Evolutionary conservation across 2,329 filamentous ascomycete species (phyloP).

Genomic region (Polytolypa hystricis): DNA sequence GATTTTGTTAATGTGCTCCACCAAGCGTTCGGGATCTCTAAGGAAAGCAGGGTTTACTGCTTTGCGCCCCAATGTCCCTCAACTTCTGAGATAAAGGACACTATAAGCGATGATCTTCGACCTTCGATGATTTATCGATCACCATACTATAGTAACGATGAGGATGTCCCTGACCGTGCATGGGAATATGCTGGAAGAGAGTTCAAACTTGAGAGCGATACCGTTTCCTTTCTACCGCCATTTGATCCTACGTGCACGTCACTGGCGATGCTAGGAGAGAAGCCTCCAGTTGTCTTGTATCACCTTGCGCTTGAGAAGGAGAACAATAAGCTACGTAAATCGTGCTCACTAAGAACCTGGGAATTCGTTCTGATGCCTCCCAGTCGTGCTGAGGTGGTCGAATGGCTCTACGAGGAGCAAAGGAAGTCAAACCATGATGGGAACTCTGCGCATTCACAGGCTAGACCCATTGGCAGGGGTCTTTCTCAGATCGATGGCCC

Average conservation of each 20-base stretch:
- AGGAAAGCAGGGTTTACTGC: slow-evolving; percentile 15
- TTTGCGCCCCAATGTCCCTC: slow-evolving; percentile 18
- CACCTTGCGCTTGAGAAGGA: slow-evolving; percentile 40
- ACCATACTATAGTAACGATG: slow-evolving; percentile 73
- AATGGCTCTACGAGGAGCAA: slow-evolving; percentile 49
- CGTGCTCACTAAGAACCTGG: slow-evolving; percentile 61
- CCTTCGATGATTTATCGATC: slow-evolving; percentile 71
- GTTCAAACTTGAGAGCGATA: slow-evolving; percentile 65
- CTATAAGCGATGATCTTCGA: slow-evolving; percentile 45
- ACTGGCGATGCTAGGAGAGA: slow-evolving; percentile 45
- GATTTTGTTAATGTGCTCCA: slow-evolving; percentile 16
- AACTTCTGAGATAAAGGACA: slow-evolving; percentile 40
- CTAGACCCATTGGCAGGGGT: slow-evolving; percentile 17
- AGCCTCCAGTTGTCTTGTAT: slow-evolving; percentile 38
- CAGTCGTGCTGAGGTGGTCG: slow-evolving; percentile 53
- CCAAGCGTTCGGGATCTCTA: slow-evolving; percentile 21
- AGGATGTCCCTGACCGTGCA: slow-evolving; percentile 64
- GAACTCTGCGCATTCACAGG: slow-evolving; percentile 15
- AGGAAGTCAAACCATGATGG: slow-evolving; percentile 16
- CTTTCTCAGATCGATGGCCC: slow-evolving; percentile 82
- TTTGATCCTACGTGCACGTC: slow-evolving; percentile 58
- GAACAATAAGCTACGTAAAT: slow-evolving; percentile 42
- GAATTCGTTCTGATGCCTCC: slow-evolving; percentile 64
- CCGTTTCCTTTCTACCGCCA: slow-evolving; percentile 64
- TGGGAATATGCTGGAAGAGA: slow-evolving; percentile 82